Evolutionary conservation across 768 basidiomycete genomes (phyloP), one percentile per base, ranked within the genome.

Genomic region (Hemileccinum impolitum): DNA sequence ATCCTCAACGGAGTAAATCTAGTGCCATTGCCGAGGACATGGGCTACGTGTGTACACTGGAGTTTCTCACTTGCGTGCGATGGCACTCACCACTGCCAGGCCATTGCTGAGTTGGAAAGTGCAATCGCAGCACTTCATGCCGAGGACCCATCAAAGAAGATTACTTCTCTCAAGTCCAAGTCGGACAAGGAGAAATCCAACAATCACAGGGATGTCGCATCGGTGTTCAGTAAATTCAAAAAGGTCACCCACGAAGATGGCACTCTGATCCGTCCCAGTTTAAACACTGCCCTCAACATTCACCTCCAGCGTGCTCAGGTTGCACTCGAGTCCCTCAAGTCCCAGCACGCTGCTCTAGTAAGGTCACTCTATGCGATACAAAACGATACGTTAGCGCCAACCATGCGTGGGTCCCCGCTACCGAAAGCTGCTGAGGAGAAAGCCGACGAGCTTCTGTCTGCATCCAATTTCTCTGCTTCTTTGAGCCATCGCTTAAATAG

Each of bases 11-110:
- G 48, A 78, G 67, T 57, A 79, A 76, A 56, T 75, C 79, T 7
- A 75, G 72, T 14, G 53, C 64, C 23, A 69, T 85, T 46, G 70
- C 81, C 15, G 85, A 89, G 41, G 84, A 87, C 59, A 86, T 91
- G 75, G 77, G 76, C 26, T 62, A 57, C 51, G 88, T 89, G 61
- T 51, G 79, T 74, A 13, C 48, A 14, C 35, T 51, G 23, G 47
- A 1, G 9, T 23, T 37, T 40, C 45, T 50, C 40, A 18, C 47
- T 36, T 23, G 40, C 41, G 28, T 48, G 26, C 38, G 30, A 47
- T n/a, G n/a, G n/a, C 36, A 25, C 40, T 55, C 31, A 49, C 19
- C 7, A 19, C 42, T 21, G 39, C 6, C 47, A 90, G 87, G 76
- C 76, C 2, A 75, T 89, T 45, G 59, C 70, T 28, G 77, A 81